Base-by-base conservation (phyloP, 495 filamentous ascomycete species). In the Letharia columbiana region DNA sequence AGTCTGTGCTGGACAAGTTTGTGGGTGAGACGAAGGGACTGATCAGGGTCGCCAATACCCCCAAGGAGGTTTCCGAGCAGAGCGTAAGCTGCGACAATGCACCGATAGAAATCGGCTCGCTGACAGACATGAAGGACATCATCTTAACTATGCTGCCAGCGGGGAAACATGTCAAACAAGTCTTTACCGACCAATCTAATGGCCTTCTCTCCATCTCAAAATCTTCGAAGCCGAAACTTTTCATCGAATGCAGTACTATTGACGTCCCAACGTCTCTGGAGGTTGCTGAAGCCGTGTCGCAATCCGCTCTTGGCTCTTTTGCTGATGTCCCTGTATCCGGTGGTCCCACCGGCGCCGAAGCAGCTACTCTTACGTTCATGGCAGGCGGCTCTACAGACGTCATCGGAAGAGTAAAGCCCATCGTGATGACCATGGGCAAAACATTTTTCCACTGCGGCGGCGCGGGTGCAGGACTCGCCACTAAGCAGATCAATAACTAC, bases 191-290 rank as follows among this genome's bases (percentile, higher is more conserved):
- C 37, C 40, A 28, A 5, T 15, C 23, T 40, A 61, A n/a, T 12
- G 60, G 60, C 10, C 44, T 61, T 18, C 60, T 61, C 44, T 40
- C 60, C 60, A 42, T 31, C 28, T 31, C 40, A 42, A 20, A n/a
- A n/a, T 23, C 40, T 17, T 17, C 40, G 23, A 33, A 61, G n/a
- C 40, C 40, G 40, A 61, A 28, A n/a, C 60, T 61, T 15, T 45
- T 61, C 23, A 40, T 61, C n/a, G 60, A 61, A 35, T 31, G 40
- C 10, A 61, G 60, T 61, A 61, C 60, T 5, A 61, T 61, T 2
- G 60, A 61, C 31, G 60, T 42, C 13, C 11, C 40, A 44, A 42
- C 40, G 5, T 61, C 60, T 41, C 13, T 31, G 5, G 60, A 45
- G 8, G 60, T 61, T 3, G 60, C 60, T 1, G 8, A 61, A 45